Base-by-base conservation (phyloP, 345 rosid genomes). In the Turritis glabra region DNA sequence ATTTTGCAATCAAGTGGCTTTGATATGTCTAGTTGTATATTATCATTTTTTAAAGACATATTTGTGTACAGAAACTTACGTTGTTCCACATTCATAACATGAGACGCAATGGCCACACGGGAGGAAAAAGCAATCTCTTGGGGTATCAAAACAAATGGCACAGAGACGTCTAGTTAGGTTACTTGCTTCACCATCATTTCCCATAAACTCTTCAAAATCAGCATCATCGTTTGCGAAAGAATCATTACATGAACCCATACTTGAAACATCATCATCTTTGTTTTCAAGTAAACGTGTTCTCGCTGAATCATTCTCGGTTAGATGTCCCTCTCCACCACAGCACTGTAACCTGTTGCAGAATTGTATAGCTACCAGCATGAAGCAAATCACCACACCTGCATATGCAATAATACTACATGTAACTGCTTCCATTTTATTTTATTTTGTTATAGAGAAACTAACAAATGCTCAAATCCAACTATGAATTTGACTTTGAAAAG, bases 91-190 rank as follows among this genome's bases (percentile, higher is more conserved):
- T 47, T 72, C 83, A 73, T 81, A 92, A 72, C 97, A 95, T 54
- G 97, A 82, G 58, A 90, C 86, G 55, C 93, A 89, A 59, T 90
- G 97, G 37, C 99, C 96, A 71, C 99, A 95, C 0, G 97, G 97
- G 72, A 92, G 91, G 80, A 89, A 92, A 74, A 95, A 95, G 60
- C 93, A 92, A 67, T 87, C 96, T 74, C 96, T 87, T 2, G 90
- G 90, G 69, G 93, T 88, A 82, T 92, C 97, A 57, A 82, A 92
- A 84, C 99, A 95, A 63, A 95, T 90, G 38, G 88, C 92, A 80
- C 99, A 92, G 8, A 89, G 88, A 22, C 89, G 82, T 41, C 79
- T 82, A 12, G 81, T 90, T 40, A 77, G 78, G 55, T 81, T 85
- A 53, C 77, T 76, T 41, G 80, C 76, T 80, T 85, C 88, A 72